Base-by-base conservation (phyloP, 371 early-diverging fungal species). In the Mucor lusitanicus region DNA sequence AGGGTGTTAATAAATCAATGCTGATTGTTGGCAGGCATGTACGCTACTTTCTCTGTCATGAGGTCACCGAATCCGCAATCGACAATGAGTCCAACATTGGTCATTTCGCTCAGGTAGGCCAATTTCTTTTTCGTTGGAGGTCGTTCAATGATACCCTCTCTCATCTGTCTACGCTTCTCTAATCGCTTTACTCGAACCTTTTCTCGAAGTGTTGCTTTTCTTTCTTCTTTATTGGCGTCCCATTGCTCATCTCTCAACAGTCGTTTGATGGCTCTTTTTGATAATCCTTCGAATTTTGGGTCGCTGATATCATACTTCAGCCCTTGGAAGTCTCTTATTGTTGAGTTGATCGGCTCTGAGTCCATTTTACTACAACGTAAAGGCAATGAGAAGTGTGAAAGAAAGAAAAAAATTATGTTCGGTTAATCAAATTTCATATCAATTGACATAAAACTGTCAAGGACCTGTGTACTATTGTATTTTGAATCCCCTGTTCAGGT, bases 21-120 rank as follows among this genome's bases (percentile, higher is more conserved):
- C 30, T 30, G 30, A 30, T 21, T 17, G n/a, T 21, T 21, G 9
- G 2, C 28, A 21, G 13, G 13, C 13, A 21, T 25, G 6, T 78
- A 79, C 44, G 79, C 75, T 81, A 85, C 91, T 76, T 87, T 90
- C 23, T 90, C 89, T 11, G 68, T 75, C 96, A 95, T 95, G 53
- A 86, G 77, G 15, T 88, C 82, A 59, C 91, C 91, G 79, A 92
- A 94, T 1, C 85, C 78, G 82, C 90, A 87, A 69, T 94, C 94
- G 28, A 94, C 75, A 4, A 92, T 84, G 23, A 96, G 73, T n/a
- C 65, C 68, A 4, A 77, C 62, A 11, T 75, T 63, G 13, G 76
- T 70, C 35, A 73, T 55, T 55, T 68, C 59, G 39, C 63, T 73
- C 25, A 73, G 48, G 1, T 65, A 69, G 3, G 74, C 67, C 25